Conservation (phyloP, 2,329 filamentous ascomycete genomes). For the Pyricularia grisea region DNA sequence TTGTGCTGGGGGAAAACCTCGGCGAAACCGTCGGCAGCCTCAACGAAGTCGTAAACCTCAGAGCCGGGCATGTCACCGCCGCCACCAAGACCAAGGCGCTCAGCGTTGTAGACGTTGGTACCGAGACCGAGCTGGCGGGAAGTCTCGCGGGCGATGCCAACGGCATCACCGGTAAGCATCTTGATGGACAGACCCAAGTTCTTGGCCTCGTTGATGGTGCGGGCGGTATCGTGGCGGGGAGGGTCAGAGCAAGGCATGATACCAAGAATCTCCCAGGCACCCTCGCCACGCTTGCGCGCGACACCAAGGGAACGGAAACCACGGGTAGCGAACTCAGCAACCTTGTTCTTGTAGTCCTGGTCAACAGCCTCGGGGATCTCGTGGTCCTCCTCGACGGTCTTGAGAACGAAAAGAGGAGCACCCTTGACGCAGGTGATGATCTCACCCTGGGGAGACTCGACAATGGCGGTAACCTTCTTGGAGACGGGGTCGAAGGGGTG, state of each 20-base stretch:
- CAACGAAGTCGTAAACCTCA: constrained; percentile 90
- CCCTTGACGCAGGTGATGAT: constrained; percentile 85
- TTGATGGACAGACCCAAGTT: constrained; percentile 81
- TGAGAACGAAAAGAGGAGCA: constrained; percentile 78
- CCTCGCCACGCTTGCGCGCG: constrained; percentile 76
- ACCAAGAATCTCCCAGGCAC: constrained; percentile 82
- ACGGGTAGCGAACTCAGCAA: constrained; percentile 83
- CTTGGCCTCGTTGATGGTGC: constrained; percentile 86
- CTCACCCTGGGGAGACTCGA: constrained; percentile 76
- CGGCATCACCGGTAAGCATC: constrained; percentile 92
- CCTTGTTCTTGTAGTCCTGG: constrained; percentile 83
- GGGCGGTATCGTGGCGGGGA: constrained; percentile 81
- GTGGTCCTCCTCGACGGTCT: constrained; percentile 80
- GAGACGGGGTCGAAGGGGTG: constrained; percentile 71
- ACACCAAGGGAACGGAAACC: constrained; percentile 92
- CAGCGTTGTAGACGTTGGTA: constrained; percentile 89
- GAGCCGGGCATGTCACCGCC: constrained; percentile 90
- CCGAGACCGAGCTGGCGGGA: constrained; percentile 85
- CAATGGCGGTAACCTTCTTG: constrained; percentile 68
- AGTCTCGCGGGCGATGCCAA: constrained; percentile 87
- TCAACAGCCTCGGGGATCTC: constrained; percentile 68
- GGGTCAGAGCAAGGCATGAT: constrained; percentile 94
- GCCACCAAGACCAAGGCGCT: constrained; percentile 81
- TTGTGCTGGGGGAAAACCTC: constrained; percentile 95
- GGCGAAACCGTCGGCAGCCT: constrained; percentile 89